Conservation (phyloP, 768 basidiomycete genomes). For the Naematelia encephala region DNA sequence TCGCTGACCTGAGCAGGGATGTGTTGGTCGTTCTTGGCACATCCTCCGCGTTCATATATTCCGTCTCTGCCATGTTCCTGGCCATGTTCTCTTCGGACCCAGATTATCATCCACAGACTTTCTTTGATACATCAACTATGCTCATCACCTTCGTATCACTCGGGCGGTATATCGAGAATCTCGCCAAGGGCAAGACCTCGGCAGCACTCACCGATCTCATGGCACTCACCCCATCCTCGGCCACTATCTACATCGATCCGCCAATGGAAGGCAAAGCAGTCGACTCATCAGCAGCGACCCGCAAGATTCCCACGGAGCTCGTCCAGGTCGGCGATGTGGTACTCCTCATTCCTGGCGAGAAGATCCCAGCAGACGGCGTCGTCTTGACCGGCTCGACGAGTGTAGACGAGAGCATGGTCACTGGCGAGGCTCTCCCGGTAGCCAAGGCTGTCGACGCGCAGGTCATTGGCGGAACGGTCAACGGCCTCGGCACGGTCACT, state of each 20-base stretch:
- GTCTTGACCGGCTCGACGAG: conserved; percentile 80
- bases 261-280: conserved; percentile 24
- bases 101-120: conserved; percentile 74
- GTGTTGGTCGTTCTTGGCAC: conserved; percentile 95
- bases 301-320: conserved; percentile 87
- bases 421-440: conserved; percentile 87
- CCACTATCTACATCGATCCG: conserved; percentile 87
- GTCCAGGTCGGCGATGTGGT: conserved; percentile 90
- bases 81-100: conserved; percentile 58
- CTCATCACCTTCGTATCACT: conserved; percentile 94
- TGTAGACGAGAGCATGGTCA: conserved; percentile 97
- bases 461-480: conserved; percentile 96
- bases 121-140: conserved; percentile 99
- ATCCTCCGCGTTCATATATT: conserved; percentile 89
- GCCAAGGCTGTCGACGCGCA: conserved; percentile 75
- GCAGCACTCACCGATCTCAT: conserved; percentile 95
- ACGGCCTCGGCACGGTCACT: conserved; percentile 94
- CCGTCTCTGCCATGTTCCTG: conserved; percentile 64
- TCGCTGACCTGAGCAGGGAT: conserved; percentile 54
- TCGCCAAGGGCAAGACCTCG: conserved; percentile 94
- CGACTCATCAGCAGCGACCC: conserved; percentile 53
- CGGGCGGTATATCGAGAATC: conserved; percentile 91
- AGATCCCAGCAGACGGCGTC: conserved; percentile 90
- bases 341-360: conserved; percentile 94
- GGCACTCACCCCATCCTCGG: conserved; percentile 90